Evolutionary conservation across 768 basidiomycete species (phyloP).

Genomic region (Lentinula aciculospora): DNA sequence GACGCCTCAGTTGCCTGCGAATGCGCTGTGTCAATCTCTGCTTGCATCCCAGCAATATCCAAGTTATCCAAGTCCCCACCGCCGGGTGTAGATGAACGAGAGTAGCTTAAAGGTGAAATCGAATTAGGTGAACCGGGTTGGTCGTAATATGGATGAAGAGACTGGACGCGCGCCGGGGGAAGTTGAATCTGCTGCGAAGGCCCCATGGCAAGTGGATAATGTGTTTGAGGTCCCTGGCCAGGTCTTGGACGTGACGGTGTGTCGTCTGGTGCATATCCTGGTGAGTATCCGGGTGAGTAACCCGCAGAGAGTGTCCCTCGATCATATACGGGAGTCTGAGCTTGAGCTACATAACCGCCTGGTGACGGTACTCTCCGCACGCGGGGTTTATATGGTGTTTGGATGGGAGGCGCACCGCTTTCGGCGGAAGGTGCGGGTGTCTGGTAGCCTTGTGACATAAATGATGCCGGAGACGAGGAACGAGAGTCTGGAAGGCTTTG

Average conservation of each 20-base stretch:
- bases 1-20: slow-evolving; percentile 68
- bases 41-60: slow-evolving; percentile 65
- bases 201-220: slow-evolving; percentile 43
- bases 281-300: slow-evolving; percentile 25
- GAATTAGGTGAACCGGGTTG: neutral
- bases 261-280: slow-evolving; percentile 37
- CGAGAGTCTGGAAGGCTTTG: slow-evolving; percentile 9
- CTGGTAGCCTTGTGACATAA: neutral
- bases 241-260: slow-evolving; percentile 38
- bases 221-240: slow-evolving; percentile 33
- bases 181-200: slow-evolving; percentile 38
- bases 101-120: neutral
- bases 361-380: slow-evolving; percentile 50
- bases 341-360: slow-evolving; percentile 6
- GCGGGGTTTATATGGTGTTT: slow-evolving; percentile 74
- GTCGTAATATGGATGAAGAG: slow-evolving; percentile 16
- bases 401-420: slow-evolving; percentile 28
- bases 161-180: slow-evolving; percentile 44
- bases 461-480: neutral
- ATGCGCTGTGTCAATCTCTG: slow-evolving; percentile 74
- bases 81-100: slow-evolving; percentile 33
- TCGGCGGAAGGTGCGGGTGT: slow-evolving; percentile 1
- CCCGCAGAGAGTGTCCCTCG: slow-evolving; percentile 19
- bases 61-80: slow-evolving; percentile 65
- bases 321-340: slow-evolving; percentile 10